Evolutionary conservation across 2,329 filamentous ascomycete species (phyloP), one percentile per base, ranked within the genome.

Genomic region (Ceratocystis harringtonii): DNA sequence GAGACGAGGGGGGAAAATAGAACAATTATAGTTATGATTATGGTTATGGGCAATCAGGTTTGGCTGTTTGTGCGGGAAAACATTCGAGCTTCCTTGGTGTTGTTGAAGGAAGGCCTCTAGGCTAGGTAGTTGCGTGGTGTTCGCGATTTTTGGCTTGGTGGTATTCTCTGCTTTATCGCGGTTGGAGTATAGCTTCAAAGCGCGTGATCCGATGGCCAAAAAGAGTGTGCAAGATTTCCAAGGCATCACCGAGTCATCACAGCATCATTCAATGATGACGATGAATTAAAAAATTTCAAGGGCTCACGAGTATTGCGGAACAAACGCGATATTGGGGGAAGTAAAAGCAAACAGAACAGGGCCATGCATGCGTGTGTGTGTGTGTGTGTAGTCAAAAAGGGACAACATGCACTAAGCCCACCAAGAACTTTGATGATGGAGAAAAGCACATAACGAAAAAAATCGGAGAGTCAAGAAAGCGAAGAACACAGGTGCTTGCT

Each of bases 41-140:
- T 41, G 36, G 36, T 41, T 41, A 12, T 15, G 32, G 19, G 41
- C 17, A 43, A 61, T 50, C 48, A 25, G 19, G 30, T 60, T 19
- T 12, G 48, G 19, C n/a, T 12, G 48, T 50, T 19, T 57, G 52
- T 32, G 52, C 17, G 7, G 52, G 30, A 57, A 57, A 19, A 28
- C 22, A 57, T 15, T 57, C 52, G 52, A 32, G 52, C 22, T 32
- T 28, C 25, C 52, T 57, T 57, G 10, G 28, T 28, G 22, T n/a
- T 50, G 17, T 57, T 57, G 52, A 57, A 57, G 52, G 52, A 57
- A 57, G 48, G 28, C 48, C 19, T 50, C 52, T 57, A 57, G 52
- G 12, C 52, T 57, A 19, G 52, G 52, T 28, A 30, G 52, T 41
- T 28, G 22, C 52, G 52, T 30, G 25, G 28, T 28, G 36, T 57